A percentile compares a stretch with the other conserved stretches of the same genome.
phyloP scores from a whole-genome alignment of 441 rosid genomes.

The Croton laevigatus region DNA sequence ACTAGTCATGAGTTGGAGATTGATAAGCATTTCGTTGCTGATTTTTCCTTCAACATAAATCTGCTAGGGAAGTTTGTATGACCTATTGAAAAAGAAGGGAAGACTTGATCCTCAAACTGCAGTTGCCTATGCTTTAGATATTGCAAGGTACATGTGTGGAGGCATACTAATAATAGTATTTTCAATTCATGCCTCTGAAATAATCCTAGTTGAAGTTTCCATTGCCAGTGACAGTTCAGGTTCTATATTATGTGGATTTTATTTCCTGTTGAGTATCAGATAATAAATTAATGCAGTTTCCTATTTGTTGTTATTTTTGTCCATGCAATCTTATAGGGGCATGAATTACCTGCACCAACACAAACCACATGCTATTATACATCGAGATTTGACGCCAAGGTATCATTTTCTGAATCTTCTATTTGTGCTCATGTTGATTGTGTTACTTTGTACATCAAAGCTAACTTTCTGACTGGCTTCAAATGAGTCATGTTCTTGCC shows the following conservation, averaged over 20 bases:
- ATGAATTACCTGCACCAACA: slow-evolving; percentile 71
- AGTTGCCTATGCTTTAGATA: slow-evolving; percentile 58
- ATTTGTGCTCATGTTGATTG: slow-evolving; percentile 6
- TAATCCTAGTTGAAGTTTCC: background rate
- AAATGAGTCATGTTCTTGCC: background rate
- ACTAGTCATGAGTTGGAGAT: background rate
- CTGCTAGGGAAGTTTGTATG: slow-evolving; percentile 56
- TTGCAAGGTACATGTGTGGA: slow-evolving; percentile 48
- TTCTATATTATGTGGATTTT: background rate
- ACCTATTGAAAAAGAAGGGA: slow-evolving; percentile 52
- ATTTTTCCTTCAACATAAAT: slow-evolving; percentile 20
- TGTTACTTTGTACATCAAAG: background rate
- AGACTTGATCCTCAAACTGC: slow-evolving; percentile 47
- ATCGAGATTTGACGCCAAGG: slow-evolving; percentile 68
- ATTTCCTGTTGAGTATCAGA: slow-evolving; percentile 10
- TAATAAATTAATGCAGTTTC: background rate
- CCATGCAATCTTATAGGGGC: slow-evolving; percentile 40
- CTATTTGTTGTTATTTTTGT: background rate
- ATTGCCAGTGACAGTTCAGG: background rate
- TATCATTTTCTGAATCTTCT: slow-evolving; percentile 18
- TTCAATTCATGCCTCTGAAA: background rate
- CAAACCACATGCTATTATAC: slow-evolving; percentile 59
- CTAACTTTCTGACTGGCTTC: background rate
- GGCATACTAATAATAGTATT: background rate
- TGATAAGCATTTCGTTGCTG: slow-evolving; percentile 8